Base-by-base conservation (phyloP, 1,139 yeast species). In the Candida sp. region DNA sequence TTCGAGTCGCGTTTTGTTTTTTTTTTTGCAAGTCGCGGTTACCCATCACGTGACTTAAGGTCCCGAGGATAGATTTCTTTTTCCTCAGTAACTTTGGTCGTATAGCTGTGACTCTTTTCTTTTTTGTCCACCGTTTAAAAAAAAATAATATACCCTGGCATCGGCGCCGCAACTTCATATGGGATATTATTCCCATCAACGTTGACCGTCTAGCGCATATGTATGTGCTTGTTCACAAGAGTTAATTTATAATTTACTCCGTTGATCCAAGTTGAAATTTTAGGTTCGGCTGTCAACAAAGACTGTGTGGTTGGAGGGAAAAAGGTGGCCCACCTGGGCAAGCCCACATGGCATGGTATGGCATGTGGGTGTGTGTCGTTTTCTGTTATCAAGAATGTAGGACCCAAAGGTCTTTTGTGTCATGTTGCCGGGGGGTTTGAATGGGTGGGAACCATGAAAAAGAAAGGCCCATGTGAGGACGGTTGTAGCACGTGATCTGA, bases 401-500 rank as follows among this genome's bases (percentile, higher is more conserved):
- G 8, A 8, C 31, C 31, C 8, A 28, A 28, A 2, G 8, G 25
- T 9, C 4, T 26, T 38, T 38, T 26, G 42, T 38, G 31, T 26
- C 31, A 38, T 6, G 9, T 25, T 26, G 8, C 2, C 7, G 7
- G n/a, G 25, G 42, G 25, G 6, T 26, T 17, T 17, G 17, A 17
- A 17, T 17, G 17, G 42, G 7, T 38, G 23, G 12, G n/a, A 26
- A 11, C 5, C 17, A 9, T 26, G n/a, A 26, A 26, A 11, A 23
- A 42, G 30, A 42, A 32, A 32, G 17, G 12, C 37, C 31, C 12
- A 35, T 23, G 38, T 23, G 22, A 23, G 7, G n/a, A 11, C 3
- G 9, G 22, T 11, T 17, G 17, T 17, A 17, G 17, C 53, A 50
- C 53, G 50, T 37, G 44, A 45, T 50, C 49, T 50, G 45, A 44